These are phyloP conservation scores for Eremothecium coryli DNA, from an alignment of 1,139 yeast species.

Conservation along the genomic window DNA sequence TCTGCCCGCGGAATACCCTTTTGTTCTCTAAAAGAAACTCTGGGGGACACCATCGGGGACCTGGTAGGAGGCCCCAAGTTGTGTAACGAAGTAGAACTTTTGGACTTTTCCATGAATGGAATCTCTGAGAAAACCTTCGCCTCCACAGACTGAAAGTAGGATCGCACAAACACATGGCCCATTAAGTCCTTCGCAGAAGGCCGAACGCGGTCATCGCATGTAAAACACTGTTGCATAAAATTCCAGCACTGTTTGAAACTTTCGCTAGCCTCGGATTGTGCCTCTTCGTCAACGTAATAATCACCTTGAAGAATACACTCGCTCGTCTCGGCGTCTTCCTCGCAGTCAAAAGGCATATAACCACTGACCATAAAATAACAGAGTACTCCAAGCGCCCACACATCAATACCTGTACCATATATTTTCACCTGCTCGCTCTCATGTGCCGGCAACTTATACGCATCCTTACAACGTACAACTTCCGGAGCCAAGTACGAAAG, in stretches of 20 bases:
- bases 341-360: conserved; percentile 74
- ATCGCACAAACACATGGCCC: conserved; percentile 36
- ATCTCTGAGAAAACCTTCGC: conserved; percentile 5
- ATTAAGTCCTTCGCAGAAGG: conserved; percentile 41
- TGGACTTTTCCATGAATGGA: conserved; percentile 12
- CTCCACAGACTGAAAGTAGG: conserved; percentile 16
- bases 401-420: conserved; percentile 54
- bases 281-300: conserved; percentile 40
- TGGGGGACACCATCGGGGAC: conserved; percentile 11
- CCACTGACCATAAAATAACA: conserved; percentile 67
- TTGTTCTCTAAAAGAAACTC: conserved; percentile 1
- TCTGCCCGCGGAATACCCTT: conserved; percentile 4
- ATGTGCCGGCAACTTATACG: conserved; percentile 14
- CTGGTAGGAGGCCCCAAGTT: conserved; percentile 21
- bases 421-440: conserved; percentile 15
- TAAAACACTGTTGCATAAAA: conserved; percentile 50
- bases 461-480: conserved; percentile 41
- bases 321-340: conserved; percentile 58
- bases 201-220: conserved; percentile 39
- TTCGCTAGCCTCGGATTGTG: conserved; percentile 11
- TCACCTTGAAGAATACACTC: conserved; percentile 52
- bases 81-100: conserved; percentile 21
- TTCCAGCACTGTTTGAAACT: conserved; percentile 44
- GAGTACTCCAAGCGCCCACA: conserved; percentile 73
- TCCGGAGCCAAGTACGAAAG: conserved; percentile 74